A percentile compares a stretch with the other conserved stretches of the same genome.
Conservation (phyloP, 1,284 basidiomycete species). For the Crepidotus sp. region DNA sequence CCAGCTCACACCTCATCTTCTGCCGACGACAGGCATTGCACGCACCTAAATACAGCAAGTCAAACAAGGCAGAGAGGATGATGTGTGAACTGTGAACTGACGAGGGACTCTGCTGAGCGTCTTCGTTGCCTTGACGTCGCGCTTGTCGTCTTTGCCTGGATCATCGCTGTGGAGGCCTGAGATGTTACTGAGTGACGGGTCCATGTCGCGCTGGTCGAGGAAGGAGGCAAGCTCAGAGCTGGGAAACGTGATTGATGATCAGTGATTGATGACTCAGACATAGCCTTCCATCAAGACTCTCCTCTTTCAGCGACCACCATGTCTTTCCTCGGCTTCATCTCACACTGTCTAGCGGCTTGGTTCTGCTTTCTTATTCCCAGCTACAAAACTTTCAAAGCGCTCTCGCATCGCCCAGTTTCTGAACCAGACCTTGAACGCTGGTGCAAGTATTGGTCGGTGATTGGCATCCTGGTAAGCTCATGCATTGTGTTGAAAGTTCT, state of each 20-base stretch:
- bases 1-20: slow-evolving; percentile 83
- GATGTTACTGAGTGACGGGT: slow-evolving; percentile 10
- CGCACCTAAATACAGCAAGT: slow-evolving; percentile 42
- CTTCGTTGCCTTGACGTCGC: slow-evolving; percentile 50
- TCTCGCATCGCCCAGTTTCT: slow-evolving; percentile 48
- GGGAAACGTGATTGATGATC: neutral
- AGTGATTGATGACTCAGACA: neutral
- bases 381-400: slow-evolving; percentile 58
- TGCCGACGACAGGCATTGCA: slow-evolving; percentile 68
- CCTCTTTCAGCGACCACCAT: neutral
- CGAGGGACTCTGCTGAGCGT: slow-evolving; percentile 77
- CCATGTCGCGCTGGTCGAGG: slow-evolving; percentile 7
- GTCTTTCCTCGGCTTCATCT: neutral
- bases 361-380: slow-evolving; percentile 58
- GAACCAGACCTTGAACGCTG: slow-evolving; percentile 51
- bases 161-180: slow-evolving; percentile 10
- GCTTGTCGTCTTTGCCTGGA: slow-evolving; percentile 16
- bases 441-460: slow-evolving; percentile 58
- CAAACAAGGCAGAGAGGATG: slow-evolving; percentile 16
- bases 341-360: slow-evolving; percentile 35
- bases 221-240: slow-evolving; percentile 2
- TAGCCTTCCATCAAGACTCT: too few relatives aligned
- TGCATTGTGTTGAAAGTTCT: neutral
- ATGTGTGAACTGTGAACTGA: slow-evolving; percentile 34
- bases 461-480: slow-evolving; percentile 32